These are phyloP conservation scores for Ophiostoma pallidulum DNA, from an alignment of 2,329 filamentous ascomycete genomes.

Conservation along the genomic window DNA sequence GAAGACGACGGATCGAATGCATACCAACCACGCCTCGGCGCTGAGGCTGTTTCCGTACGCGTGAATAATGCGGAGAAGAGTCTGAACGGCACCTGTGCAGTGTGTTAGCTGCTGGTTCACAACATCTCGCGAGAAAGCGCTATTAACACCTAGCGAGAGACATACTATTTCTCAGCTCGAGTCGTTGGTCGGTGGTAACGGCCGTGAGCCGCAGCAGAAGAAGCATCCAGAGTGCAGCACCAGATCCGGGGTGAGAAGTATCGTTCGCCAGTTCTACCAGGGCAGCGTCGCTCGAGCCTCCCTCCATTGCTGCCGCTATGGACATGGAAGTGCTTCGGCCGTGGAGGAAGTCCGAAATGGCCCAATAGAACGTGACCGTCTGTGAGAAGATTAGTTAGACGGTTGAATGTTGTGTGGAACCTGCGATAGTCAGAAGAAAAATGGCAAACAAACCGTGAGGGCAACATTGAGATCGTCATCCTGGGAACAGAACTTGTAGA, in stretches of 20 bases:
- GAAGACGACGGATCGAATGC: constrained; percentile 72
- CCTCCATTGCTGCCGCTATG: constrained; percentile 47
- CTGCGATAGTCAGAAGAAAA: not conserved
- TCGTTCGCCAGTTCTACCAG: constrained; percentile 50
- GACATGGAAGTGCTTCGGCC: constrained; percentile 48
- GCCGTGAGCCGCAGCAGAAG: constrained; percentile 61
- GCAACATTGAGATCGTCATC: constrained; percentile 91
- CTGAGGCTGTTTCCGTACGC: constrained; percentile 76
- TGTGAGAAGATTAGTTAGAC: constrained; percentile 24
- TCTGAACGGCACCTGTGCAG: constrained; percentile 64
- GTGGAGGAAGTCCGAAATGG: constrained; percentile 78
- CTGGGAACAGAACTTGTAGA: constrained; percentile 84
- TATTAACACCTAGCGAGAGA: no score
- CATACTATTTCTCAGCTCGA: constrained; percentile 68
- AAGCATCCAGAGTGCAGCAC: constrained; percentile 69
- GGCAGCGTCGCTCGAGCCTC: constrained; percentile 45
- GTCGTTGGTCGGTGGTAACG: constrained; percentile 59
- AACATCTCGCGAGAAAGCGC: no score
- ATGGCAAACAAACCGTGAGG: constrained; percentile 56
- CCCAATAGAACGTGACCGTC: constrained; percentile 94
- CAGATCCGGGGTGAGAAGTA: constrained; percentile 49
- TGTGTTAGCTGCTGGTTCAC: not conserved
- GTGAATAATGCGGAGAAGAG: constrained; percentile 81
- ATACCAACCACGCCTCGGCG: constrained; percentile 72
- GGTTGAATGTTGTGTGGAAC: no score